phyloP scores from a whole-genome alignment of 179 eudicot species.

The Drosera spatulata region DNA sequence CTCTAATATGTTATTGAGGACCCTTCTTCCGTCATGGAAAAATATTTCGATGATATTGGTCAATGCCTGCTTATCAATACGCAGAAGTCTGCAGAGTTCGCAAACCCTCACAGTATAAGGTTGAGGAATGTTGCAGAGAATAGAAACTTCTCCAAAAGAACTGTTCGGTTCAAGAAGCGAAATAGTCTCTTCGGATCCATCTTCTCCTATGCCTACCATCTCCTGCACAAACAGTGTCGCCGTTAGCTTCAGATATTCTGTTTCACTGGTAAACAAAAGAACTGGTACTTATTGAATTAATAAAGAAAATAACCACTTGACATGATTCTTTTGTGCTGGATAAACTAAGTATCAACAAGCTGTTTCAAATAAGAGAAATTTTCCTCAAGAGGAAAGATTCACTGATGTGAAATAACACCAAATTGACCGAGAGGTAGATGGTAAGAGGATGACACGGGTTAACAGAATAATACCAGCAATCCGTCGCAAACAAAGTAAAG shows the following conservation, averaged over 20 bases:
- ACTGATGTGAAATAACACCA: background rate
- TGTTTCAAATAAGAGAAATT: background rate
- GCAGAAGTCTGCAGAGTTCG: conserved; percentile 61
- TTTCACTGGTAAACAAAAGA: background rate
- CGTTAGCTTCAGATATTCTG: background rate
- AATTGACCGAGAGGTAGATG: background rate
- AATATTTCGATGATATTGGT: conserved; percentile 71
- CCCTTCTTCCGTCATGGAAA: conserved; percentile 69
- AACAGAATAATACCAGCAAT: conserved; percentile 3
- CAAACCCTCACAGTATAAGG: conserved; percentile 13
- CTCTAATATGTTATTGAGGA: conserved; percentile 69
- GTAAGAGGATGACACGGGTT: background rate
- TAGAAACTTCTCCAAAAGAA: conserved; percentile 71
- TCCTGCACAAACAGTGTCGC: conserved; percentile 32
- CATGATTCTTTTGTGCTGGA: background rate
- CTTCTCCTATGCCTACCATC: conserved; percentile 48
- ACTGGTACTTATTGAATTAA: background rate
- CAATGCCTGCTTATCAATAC: conserved; percentile 81
- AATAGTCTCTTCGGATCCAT: conserved; percentile 55
- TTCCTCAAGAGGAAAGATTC: background rate
- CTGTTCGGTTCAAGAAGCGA: conserved; percentile 41
- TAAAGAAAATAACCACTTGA: background rate
- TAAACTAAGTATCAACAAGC: too few relatives aligned
- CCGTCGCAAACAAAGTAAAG: conserved; percentile 12
- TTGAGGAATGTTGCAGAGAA: conserved; percentile 81